A percentile compares a stretch with the other conserved stretches of the same genome.
Evolutionary conservation across 208 protist species (phyloP).

Genomic region (Jaenimonas drosophilae): DNA sequence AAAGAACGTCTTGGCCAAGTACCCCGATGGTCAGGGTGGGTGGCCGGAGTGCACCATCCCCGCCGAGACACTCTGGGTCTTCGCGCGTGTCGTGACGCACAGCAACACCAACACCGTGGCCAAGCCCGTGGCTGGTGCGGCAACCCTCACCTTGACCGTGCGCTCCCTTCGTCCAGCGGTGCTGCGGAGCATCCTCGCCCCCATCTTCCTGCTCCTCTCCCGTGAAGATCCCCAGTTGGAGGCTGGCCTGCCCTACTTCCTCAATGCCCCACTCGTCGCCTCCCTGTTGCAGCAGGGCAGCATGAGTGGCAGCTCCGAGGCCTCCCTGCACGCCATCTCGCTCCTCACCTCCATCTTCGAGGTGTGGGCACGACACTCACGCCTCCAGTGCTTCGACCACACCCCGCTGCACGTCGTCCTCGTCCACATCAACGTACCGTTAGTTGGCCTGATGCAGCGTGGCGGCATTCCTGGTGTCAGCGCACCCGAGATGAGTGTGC

Average conservation of each 20-base stretch:
- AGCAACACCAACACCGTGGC: neutral
- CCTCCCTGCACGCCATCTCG: conserved; percentile 27
- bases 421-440: conserved; percentile 48
- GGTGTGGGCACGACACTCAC: conserved; percentile 46
- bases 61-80: conserved; percentile 25
- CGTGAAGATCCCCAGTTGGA: conserved; percentile 3
- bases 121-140: neutral
- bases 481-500: conserved; percentile 10
- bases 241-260: conserved; percentile 17
- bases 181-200: conserved; percentile 8
- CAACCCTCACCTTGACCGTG: conserved; percentile 14
- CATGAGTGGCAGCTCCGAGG: conserved; percentile 1
- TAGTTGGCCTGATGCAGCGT: conserved; percentile 45
- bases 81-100: conserved; percentile 5
- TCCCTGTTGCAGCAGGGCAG: conserved; percentile 25
- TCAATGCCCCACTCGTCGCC: conserved; percentile 55
- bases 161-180: conserved; percentile 15
- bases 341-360: conserved; percentile 48
- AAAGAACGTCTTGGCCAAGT: conserved; percentile 68
- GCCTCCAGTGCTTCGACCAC: conserved; percentile 42
- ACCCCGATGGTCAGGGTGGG: conserved; percentile 66
- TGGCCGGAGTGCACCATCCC: conserved; percentile 47
- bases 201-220: conserved; percentile 11
- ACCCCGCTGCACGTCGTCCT: conserved; percentile 59
- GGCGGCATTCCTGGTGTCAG: conserved; percentile 4